These are phyloP conservation scores for Globisporangium alternatum DNA, from an alignment of 352 stramenopile species.

Conservation along the genomic window DNA sequence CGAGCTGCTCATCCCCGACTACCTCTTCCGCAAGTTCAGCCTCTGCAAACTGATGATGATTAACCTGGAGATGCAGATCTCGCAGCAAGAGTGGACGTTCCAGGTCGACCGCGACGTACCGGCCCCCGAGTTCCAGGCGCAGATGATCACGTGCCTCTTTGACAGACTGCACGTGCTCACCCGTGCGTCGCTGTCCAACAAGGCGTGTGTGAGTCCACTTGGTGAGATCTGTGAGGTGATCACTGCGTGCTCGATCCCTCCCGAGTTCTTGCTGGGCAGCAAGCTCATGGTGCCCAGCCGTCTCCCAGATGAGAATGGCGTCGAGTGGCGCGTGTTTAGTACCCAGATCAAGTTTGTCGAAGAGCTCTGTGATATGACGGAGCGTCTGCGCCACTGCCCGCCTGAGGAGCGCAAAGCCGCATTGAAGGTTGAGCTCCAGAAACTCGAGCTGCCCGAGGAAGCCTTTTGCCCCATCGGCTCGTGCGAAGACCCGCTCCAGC, in stretches of 20 bases:
- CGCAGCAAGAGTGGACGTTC: conserved; percentile 56
- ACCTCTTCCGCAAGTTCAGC: conserved; percentile 75
- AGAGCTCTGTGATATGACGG: conserved; percentile 73
- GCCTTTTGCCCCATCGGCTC: conserved; percentile 71
- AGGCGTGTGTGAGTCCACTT: conserved; percentile 29
- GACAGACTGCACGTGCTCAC: conserved; percentile 54
- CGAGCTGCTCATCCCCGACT: conserved; percentile 70
- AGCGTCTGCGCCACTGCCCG: conserved; percentile 57
- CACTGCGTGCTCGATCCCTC: conserved; percentile 41
- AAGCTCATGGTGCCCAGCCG: conserved; percentile 22
- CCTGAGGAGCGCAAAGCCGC: conserved; percentile 58
- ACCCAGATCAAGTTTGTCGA: conserved; percentile 73
- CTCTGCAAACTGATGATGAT: conserved; percentile 81
- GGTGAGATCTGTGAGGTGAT: conserved; percentile 61
- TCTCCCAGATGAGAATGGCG: conserved; percentile 11
- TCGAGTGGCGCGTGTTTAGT: conserved; percentile 50
- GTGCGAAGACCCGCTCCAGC: conserved; percentile 58
- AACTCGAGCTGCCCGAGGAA: conserved; percentile 49
- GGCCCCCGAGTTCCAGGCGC: conserved; percentile 49
- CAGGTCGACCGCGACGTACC: conserved; percentile 60
- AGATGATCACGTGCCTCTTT: conserved; percentile 68
- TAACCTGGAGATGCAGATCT: conserved; percentile 83
- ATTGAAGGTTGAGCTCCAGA: conserved; percentile 55
- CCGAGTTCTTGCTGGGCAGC: conserved; percentile 39
- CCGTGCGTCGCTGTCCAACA: conserved; percentile 22